Base-by-base conservation (phyloP, 1,139 yeast genomes). In the Geotrichum aggregatum region DNA sequence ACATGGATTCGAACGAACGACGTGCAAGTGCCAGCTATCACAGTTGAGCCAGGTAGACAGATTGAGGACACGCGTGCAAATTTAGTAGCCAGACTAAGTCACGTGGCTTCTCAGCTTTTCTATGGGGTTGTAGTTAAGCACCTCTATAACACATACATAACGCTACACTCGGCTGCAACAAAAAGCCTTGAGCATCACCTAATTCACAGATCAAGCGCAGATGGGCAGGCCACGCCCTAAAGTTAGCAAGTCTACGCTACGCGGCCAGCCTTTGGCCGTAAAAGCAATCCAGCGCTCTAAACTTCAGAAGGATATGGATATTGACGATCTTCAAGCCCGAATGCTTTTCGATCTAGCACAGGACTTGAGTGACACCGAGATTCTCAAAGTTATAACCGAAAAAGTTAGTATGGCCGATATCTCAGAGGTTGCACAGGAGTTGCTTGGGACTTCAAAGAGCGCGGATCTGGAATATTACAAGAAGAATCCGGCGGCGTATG, bases 181-280 rank as follows among this genome's bases (percentile, higher is more conserved):
- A n/a, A n/a, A n/a, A n/a, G n/a, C n/a, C n/a, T n/a, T n/a, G n/a
- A n/a, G n/a, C n/a, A n/a, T n/a, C n/a, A n/a, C n/a, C n/a, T 6
- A 42, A 18, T 3, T n/a, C 16, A 2, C 46, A 43, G 28, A 24
- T 8, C 28, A 24, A 5, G 28, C 30, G 22, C 18, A 8, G 19
- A 43, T 42, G 49, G 48, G 53, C 24, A 34, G 47, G 18, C 53
- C 53, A 6, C 40, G 49, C 16, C 49, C 46, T 4, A 44, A 45
- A 40, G 52, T 49, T 10, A 34, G 44, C 16, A 49, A 49, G 33
- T 38, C 44, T n/a, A 49, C 48, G 7, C 28, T 28, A 24, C 38
- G 44, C n/a, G 39, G 48, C 28, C 49, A 39, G 44, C 44, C 51
- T 4, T 42, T 48, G 26, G 49, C 52, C 19, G 43, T 38, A 24